Percentiles rank a stretch among this genome's conserved stretches.
These are phyloP conservation scores for Sugiyamaella americana DNA, from an alignment of 805 yeast genomes.

Conservation along the genomic window DNA sequence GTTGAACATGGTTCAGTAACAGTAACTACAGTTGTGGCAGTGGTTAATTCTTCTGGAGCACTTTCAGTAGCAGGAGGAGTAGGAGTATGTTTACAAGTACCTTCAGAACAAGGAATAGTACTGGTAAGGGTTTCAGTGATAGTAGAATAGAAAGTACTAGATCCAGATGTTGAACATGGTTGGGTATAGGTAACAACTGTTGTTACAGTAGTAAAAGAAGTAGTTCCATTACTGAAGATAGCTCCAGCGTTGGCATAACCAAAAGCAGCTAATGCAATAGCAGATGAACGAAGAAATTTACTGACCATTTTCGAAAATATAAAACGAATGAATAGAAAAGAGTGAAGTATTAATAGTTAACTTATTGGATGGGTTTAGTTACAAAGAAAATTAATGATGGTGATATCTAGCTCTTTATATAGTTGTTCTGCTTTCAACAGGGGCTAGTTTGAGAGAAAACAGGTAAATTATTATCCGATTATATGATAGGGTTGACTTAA, in stretches of 20 bases:
- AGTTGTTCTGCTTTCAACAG: no score
- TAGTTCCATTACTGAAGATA: slow-evolving; percentile 1
- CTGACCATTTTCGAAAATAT: no score
- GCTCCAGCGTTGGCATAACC: not conserved
- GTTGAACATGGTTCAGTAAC: slow-evolving; percentile 5
- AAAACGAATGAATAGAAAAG: no score
- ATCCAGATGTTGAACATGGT: slow-evolving; percentile 7
- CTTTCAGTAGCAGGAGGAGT: slow-evolving; percentile 5
- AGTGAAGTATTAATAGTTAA: no score
- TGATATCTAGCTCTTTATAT: no score
- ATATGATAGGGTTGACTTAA: no score
- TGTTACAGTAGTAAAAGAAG: slow-evolving; percentile 8
- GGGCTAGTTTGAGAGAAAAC: no score
- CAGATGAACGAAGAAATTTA: not conserved
- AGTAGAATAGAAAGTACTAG: not conserved
- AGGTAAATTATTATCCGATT: no score
- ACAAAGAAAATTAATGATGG: no score
- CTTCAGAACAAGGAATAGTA: not conserved
- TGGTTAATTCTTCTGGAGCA: not conserved
- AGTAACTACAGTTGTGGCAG: slow-evolving; percentile 7
- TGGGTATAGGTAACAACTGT: slow-evolving; percentile 11
- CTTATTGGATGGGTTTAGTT: no score
- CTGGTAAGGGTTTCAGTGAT: not conserved
- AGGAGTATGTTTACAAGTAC: slow-evolving; percentile 6
- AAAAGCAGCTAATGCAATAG: not conserved